A percentile compares a stretch with the other conserved stretches of the same genome.
Conservation (phyloP, 176 grass and related monocot genomes). For the Juncus effusus region DNA sequence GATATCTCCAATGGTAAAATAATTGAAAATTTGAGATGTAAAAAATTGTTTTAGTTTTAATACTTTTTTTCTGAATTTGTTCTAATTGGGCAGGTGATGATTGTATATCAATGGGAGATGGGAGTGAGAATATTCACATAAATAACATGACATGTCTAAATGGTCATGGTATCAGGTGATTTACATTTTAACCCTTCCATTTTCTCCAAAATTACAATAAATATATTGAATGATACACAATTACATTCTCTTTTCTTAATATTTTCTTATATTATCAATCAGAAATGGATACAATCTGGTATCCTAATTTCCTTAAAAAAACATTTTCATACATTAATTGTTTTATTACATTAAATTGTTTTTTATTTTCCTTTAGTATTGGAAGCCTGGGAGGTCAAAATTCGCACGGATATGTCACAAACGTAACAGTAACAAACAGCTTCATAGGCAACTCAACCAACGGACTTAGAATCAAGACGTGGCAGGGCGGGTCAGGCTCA, state of each 20-base stretch:
- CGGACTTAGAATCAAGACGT: conserved; percentile 42
- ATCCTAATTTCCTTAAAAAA: not conserved
- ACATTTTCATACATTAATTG: not conserved
- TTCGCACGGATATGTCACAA: conserved; percentile 20
- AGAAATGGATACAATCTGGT: too few relatives aligned
- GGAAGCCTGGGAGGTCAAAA: conserved; percentile 31
- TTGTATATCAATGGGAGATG: conserved; percentile 35
- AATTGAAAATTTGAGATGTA: not conserved
- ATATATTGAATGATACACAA: not conserved
- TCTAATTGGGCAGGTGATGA: conserved; percentile 35
- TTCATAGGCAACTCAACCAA: conserved; percentile 23
- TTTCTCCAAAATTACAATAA: not conserved
- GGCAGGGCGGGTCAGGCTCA: conserved; percentile 31
- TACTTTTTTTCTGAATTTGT: not conserved
- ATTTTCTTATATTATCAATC: not conserved
- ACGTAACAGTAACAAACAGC: conserved; percentile 30
- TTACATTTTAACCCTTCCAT: not conserved
- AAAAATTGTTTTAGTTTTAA: too few relatives aligned
- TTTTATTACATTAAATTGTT: not conserved
- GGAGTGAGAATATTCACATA: conserved; percentile 21
- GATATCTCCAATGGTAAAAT: conserved; percentile 33
- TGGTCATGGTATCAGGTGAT: conserved; percentile 44
- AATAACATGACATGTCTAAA: conserved; percentile 24
- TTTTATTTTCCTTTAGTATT: conserved; percentile 20
- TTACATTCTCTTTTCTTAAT: not conserved